Percentiles rank a stretch among this genome's conserved stretches.
phyloP scores from a whole-genome alignment of 2,329 filamentous ascomycete genomes.

The Diaporthe ilicicola region DNA sequence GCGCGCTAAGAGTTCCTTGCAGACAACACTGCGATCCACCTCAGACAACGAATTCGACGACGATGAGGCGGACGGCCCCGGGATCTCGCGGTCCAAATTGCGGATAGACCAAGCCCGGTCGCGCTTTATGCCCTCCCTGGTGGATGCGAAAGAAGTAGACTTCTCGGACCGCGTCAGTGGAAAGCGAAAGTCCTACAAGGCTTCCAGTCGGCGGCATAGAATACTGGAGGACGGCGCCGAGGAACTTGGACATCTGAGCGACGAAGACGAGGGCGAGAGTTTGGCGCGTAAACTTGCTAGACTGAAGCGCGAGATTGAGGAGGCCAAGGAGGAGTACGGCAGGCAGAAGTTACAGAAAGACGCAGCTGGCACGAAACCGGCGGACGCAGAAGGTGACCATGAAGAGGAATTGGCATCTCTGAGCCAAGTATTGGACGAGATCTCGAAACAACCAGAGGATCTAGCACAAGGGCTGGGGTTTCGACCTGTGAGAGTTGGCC shows the following conservation, averaged over 20 bases:
- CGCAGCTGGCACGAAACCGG: conserved; percentile 51
- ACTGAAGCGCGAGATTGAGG: conserved; percentile 83
- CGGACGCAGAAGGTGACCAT: conserved; percentile 48
- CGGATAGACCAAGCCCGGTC: conserved; percentile 82
- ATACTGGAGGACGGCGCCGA: conserved; percentile 70
- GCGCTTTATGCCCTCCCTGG: conserved; percentile 77
- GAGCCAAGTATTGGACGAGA: conserved; percentile 75
- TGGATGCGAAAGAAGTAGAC: conserved; percentile 82
- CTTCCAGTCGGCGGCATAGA: conserved; percentile 72
- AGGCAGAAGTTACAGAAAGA: conserved; percentile 53
- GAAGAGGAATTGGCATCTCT: conserved; percentile 72
- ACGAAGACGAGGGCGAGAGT: conserved; percentile 75
- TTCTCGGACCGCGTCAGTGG: conserved; percentile 89
- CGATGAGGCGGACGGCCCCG: conserved; percentile 67
- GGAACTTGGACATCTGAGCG: conserved; percentile 75
- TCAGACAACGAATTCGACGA: conserved; percentile 72
- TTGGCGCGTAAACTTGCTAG: conserved; percentile 82
- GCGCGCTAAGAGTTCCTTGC: conserved; percentile 46
- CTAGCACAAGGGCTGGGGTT: conserved; percentile 38
- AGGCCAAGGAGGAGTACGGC: conserved; percentile 71
- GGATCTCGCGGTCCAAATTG: conserved; percentile 79
- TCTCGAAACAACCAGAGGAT: conserved; percentile 53
- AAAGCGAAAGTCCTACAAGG: conserved; percentile 85
- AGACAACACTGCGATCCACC: conserved; percentile 62
- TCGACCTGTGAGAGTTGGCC: conserved; percentile 35